A percentile compares a stretch with the other conserved stretches of the same genome.
These are phyloP conservation scores for Monosporascus sp. DNA, from an alignment of 2,329 filamentous ascomycete species.

Conservation along the genomic window DNA sequence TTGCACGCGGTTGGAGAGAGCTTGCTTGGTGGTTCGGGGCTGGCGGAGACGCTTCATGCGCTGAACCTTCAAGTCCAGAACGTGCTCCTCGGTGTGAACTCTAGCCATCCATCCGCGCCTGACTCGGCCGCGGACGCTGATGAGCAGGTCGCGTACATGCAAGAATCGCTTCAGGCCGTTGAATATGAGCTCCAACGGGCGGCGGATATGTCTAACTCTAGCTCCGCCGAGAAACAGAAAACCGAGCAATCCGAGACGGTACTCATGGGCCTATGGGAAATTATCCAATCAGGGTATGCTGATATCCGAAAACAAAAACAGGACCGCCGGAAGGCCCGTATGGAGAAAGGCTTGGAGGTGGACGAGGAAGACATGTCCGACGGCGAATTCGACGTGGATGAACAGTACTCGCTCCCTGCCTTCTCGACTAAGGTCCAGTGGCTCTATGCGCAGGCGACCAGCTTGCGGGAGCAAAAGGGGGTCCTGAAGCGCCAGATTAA, in stretches of 20 bases:
- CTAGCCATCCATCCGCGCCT: slow-evolving; percentile 54
- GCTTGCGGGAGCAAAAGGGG: slow-evolving; percentile 79
- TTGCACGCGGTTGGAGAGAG: slow-evolving; percentile 55
- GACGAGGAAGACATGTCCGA: slow-evolving; percentile 60
- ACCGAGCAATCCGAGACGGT: slow-evolving; percentile 52
- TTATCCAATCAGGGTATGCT: slow-evolving; percentile 50
- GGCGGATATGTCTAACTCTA: slow-evolving; percentile 25
- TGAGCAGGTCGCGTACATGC: slow-evolving; percentile 64
- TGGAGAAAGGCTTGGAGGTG: slow-evolving; percentile 52
- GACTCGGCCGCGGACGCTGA: slow-evolving; percentile 53
- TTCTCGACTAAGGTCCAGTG: slow-evolving; percentile 77
- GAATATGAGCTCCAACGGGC: slow-evolving; percentile 38
- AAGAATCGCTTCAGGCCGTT: slow-evolving; percentile 51
- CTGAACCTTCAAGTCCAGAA: slow-evolving; percentile 62
- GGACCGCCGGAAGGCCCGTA: slow-evolving; percentile 46
- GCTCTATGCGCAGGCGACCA: slow-evolving; percentile 71
- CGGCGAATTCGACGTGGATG: slow-evolving; percentile 54
- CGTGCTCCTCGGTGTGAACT: slow-evolving; percentile 45
- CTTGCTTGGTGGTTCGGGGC: slow-evolving; percentile 43
- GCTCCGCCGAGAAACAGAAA: slow-evolving; percentile 33
- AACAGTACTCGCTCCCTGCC: slow-evolving; percentile 66
- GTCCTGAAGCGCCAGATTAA: slow-evolving; percentile 90
- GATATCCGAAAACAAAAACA: slow-evolving; percentile 50
- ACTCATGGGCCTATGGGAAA: slow-evolving; percentile 53
- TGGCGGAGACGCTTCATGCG: slow-evolving; percentile 51